Evolutionary conservation across 2,329 filamentous ascomycete species (phyloP).

Genomic region (Onygena corvina): DNA sequence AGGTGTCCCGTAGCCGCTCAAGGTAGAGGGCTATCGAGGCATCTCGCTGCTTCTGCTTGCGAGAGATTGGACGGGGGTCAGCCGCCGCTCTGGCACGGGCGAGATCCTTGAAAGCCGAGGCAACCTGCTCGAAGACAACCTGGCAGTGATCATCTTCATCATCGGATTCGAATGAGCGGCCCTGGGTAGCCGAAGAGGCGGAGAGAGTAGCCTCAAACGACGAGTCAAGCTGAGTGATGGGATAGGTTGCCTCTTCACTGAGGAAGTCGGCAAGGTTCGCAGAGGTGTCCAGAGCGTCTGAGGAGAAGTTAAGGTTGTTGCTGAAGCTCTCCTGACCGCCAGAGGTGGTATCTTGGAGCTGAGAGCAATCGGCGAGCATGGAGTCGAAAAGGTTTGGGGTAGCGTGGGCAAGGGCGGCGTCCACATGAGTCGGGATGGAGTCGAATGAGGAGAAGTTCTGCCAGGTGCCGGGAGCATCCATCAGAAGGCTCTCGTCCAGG

Average conservation of each 20-base stretch:
- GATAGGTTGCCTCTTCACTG: neutral
- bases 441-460: neutral
- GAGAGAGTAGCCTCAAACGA: neutral
- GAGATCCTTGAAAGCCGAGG: conserved; percentile 21
- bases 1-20: conserved; percentile 27
- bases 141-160: conserved; percentile 9
- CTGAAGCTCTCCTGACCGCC: neutral
- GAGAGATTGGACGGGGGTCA: conserved; percentile 25
- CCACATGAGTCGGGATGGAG: neutral
- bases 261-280: neutral
- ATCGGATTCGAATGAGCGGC: neutral
- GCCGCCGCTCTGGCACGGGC: conserved; percentile 30
- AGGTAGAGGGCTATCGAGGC: conserved; percentile 32
- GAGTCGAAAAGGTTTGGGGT: conserved; percentile 1
- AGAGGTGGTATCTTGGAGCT: no score
- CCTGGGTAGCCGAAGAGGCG: neutral
- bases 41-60: conserved; percentile 33
- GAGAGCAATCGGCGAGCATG: conserved; percentile 2
- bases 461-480: conserved; percentile 3
- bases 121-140: conserved; percentile 13
- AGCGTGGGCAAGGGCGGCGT: neutral
- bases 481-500: conserved; percentile 12
- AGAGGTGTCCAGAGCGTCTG: neutral
- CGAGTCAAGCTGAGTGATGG: neutral
- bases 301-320: neutral